Conservation (phyloP, 805 yeast species). For the Wickerhamomyces chaumierensis region DNA sequence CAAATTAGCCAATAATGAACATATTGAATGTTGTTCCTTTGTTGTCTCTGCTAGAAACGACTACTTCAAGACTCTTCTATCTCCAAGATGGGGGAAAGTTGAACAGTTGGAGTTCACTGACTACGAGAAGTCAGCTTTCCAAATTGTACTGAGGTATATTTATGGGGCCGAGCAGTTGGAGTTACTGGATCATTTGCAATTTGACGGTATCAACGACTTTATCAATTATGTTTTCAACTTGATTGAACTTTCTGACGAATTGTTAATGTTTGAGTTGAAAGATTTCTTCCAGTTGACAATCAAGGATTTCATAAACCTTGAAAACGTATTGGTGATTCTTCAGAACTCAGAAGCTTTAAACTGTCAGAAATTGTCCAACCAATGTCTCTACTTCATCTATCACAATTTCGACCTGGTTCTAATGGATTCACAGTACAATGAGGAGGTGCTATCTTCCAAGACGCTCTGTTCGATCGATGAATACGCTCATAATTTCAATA, state of each 20-base stretch:
- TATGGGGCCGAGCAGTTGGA: slow-evolving; percentile 39
- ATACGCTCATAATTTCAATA: not conserved
- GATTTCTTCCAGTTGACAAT: slow-evolving; percentile 49
- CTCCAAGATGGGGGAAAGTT: slow-evolving; percentile 37
- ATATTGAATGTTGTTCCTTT: slow-evolving; percentile 32
- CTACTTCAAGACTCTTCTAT: slow-evolving; percentile 49
- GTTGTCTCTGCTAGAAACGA: slow-evolving; percentile 47
- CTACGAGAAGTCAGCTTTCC: slow-evolving; percentile 31
- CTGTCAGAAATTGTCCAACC: slow-evolving; percentile 44
- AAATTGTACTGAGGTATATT: slow-evolving; percentile 38
- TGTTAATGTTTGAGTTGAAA: slow-evolving; percentile 48
- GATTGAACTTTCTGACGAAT: slow-evolving; percentile 50
- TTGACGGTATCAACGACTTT: slow-evolving; percentile 25
- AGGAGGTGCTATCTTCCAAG: slow-evolving; percentile 8
- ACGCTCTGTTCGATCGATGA: not conserved
- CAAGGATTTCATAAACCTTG: slow-evolving; percentile 42
- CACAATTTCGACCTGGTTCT: slow-evolving; percentile 54
- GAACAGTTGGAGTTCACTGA: slow-evolving; percentile 31
- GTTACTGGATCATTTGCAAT: slow-evolving; percentile 22
- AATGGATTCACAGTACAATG: slow-evolving; percentile 21
- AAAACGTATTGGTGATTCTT: slow-evolving; percentile 48
- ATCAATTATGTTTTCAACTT: slow-evolving; percentile 45
- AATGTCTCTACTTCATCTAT: slow-evolving; percentile 59
- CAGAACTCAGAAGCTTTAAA: slow-evolving; percentile 39
- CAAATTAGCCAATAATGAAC: slow-evolving; percentile 33